phyloP scores from a whole-genome alignment of 2,329 filamentous ascomycete genomes.

The Teratosphaeria zuluensis region DNA sequence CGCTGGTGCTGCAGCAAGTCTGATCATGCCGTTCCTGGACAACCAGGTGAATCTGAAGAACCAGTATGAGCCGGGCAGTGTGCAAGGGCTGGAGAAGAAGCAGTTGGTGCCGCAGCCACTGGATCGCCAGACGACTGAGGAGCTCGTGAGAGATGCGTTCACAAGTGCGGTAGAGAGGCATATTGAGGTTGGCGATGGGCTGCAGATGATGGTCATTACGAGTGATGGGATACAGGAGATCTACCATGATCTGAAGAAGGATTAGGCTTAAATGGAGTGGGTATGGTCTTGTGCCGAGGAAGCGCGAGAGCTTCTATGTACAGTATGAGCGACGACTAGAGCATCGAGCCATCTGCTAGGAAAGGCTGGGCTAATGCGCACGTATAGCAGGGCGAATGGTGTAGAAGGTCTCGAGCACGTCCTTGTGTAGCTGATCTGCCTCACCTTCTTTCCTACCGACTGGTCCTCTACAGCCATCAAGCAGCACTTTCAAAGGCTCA shows the following conservation, averaged over 20 bases:
- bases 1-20: constrained; percentile 71
- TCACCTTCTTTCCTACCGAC: no score
- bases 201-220: constrained; percentile 94
- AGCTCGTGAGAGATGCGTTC: constrained; percentile 91
- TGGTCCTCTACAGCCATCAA: no score
- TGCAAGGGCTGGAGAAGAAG: constrained; percentile 69
- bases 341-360: neutral
- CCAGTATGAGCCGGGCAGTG: constrained; percentile 83
- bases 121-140: constrained; percentile 64
- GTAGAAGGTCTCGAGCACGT: no score
- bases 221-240: constrained; percentile 80
- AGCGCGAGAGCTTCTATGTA: neutral
- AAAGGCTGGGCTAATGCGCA: neutral
- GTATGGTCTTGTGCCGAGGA: neutral
- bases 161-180: constrained; percentile 96
- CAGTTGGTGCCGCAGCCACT: constrained; percentile 61
- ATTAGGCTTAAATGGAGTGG: constrained; percentile 40
- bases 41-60: constrained; percentile 99
- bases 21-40: constrained; percentile 99
- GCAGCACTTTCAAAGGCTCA: no score
- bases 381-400: neutral
- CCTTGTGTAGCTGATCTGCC: no score
- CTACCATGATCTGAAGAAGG: constrained; percentile 76
- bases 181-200: constrained; percentile 92
- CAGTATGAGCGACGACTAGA: neutral